Percentiles rank a stretch among this genome's conserved stretches.
Conservation (phyloP, 805 yeast genomes). For the Starmerella asiatica region DNA sequence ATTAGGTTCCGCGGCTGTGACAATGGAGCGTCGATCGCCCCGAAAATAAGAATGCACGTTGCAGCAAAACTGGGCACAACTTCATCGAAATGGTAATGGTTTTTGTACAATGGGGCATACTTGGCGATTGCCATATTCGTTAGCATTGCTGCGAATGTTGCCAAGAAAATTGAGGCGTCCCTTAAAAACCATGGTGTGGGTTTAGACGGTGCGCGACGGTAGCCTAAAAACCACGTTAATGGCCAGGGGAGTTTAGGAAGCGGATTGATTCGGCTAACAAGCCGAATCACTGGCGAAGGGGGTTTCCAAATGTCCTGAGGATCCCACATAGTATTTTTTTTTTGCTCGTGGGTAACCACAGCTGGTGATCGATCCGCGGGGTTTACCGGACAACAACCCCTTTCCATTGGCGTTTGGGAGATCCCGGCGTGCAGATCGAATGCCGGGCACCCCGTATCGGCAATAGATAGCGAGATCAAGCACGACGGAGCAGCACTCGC, state of each 20-base stretch:
- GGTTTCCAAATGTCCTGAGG: not conserved
- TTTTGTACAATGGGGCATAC: constrained; percentile 20
- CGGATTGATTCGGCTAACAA: not conserved
- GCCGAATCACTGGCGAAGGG: too few relatives aligned
- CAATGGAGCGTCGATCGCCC: constrained; percentile 42
- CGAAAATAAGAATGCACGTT: constrained; percentile 45
- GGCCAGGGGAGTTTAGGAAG: constrained; percentile 12
- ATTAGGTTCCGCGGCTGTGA: constrained; percentile 53
- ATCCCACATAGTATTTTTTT: not conserved
- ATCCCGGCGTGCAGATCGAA: too few relatives aligned
- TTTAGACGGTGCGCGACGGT: constrained; percentile 10
- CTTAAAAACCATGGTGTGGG: constrained; percentile 7
- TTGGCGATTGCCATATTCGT: constrained; percentile 19
- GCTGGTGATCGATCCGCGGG: too few relatives aligned
- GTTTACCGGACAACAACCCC: too few relatives aligned
- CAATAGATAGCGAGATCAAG: too few relatives aligned
- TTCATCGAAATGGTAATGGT: constrained; percentile 18
- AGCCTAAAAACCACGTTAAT: constrained; percentile 20
- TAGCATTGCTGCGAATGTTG: constrained; percentile 24
- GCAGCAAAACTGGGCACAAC: constrained; percentile 38
- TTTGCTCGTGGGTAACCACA: too few relatives aligned
- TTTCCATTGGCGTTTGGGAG: too few relatives aligned
- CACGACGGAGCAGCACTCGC: too few relatives aligned
- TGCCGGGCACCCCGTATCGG: too few relatives aligned
- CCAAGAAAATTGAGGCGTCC: constrained; percentile 16